Conservation (phyloP, 495 filamentous ascomycete genomes). For the Stereocaulon alpinum region DNA sequence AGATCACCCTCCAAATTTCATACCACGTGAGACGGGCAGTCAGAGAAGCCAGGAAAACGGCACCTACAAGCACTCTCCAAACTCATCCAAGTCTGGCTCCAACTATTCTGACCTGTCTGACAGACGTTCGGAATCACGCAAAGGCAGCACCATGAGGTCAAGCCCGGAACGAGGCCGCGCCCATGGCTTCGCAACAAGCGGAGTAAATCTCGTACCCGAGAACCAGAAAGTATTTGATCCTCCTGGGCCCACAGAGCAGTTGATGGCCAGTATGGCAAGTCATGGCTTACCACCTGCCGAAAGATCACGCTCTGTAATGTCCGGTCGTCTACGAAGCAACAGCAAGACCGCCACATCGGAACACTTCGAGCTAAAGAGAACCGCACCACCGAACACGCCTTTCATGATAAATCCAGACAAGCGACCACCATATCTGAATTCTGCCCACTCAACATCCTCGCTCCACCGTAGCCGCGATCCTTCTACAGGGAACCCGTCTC, state of each 20-base stretch:
- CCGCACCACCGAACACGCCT: conserved; percentile 26
- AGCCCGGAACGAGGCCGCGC: conserved; percentile 8
- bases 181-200: conserved; percentile 11
- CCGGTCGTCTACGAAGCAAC: conserved; percentile 36
- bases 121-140: conserved; percentile 5
- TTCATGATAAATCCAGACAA: conserved; percentile 24
- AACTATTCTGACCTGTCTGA: conserved; percentile 13
- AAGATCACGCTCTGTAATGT: conserved; percentile 32
- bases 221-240: conserved; percentile 12
- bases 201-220: background rate
- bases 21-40: conserved; percentile 1
- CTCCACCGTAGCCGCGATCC: conserved; percentile 32
- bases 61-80: conserved; percentile 5
- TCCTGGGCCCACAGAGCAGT: conserved; percentile 35
- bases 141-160: background rate
- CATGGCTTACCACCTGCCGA: conserved; percentile 22
- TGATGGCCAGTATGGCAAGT: conserved; percentile 21
- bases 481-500: conserved; percentile 20
- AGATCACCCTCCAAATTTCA: conserved; percentile 5
- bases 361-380: conserved; percentile 33
- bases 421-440: conserved; percentile 35
- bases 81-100: conserved; percentile 17
- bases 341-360: conserved; percentile 36
- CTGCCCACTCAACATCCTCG: conserved; percentile 46
- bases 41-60: conserved; percentile 5